phyloP scores from a whole-genome alignment of 2,329 filamentous ascomycete genomes.

The Apiospora malaysiana region DNA sequence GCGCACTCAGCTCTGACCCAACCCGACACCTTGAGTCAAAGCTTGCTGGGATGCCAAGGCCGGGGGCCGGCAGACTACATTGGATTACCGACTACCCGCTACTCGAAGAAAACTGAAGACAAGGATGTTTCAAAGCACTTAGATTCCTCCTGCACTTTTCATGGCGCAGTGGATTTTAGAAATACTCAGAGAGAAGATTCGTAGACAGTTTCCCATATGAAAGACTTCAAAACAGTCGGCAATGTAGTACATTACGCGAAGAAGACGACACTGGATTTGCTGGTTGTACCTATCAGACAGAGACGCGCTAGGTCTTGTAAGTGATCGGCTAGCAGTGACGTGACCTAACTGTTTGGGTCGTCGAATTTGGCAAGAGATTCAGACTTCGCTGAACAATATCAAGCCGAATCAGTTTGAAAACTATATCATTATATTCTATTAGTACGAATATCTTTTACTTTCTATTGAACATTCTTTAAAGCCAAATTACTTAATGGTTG shows the following conservation, averaged over 20 bases:
- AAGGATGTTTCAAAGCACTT: not conserved
- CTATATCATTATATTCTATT: too few species aligned
- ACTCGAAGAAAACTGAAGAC: not conserved
- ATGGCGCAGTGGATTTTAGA: too few species aligned
- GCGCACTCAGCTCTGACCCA: not conserved
- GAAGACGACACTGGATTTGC: not conserved
- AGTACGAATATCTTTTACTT: too few species aligned
- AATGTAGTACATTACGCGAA: not conserved
- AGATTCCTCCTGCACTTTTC: not conserved
- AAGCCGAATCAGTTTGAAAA: not conserved
- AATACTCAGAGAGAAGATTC: too few species aligned
- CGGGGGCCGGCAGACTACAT: conserved; percentile 6
- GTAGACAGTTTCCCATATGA: too few species aligned
- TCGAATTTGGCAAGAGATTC: not conserved
- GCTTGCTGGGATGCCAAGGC: conserved; percentile 5
- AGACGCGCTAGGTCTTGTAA: not conserved
- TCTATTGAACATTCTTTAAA: too few species aligned
- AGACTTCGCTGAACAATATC: not conserved
- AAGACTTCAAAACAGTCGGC: too few species aligned
- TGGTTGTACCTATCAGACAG: not conserved
- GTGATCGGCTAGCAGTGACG: not conserved
- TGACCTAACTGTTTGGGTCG: not conserved
- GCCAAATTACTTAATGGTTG: too few species aligned
- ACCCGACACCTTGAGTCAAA: not conserved
- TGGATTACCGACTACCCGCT: not conserved